These are phyloP conservation scores for Leccinum olivaceopallidum DNA, from an alignment of 768 basidiomycete species.

Conservation along the genomic window DNA sequence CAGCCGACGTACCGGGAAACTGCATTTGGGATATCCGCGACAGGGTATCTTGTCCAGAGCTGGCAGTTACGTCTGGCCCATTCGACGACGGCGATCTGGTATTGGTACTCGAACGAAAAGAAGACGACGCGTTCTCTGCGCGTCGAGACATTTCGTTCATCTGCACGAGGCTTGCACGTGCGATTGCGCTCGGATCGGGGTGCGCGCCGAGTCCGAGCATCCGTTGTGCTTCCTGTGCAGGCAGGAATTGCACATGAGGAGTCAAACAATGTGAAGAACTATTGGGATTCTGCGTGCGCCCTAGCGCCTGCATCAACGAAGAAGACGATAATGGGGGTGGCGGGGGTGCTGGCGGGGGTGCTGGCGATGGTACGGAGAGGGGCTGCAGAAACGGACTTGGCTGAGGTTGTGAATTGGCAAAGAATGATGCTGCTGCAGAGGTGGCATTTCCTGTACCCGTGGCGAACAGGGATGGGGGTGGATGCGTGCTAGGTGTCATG, in stretches of 20 bases:
- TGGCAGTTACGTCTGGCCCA: slow-evolving; percentile 16
- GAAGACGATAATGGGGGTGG: slow-evolving; percentile 18
- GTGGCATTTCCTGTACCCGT: slow-evolving; percentile 17
- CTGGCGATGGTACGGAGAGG: slow-evolving; percentile 16
- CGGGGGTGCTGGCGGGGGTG: slow-evolving; percentile 12
- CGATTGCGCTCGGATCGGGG: slow-evolving; percentile 54
- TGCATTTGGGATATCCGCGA: slow-evolving; percentile 51
- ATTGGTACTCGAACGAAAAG: slow-evolving; percentile 28
- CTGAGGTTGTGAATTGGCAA: slow-evolving; percentile 27
- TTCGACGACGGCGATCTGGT: slow-evolving; percentile 20
- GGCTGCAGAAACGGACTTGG: slow-evolving; percentile 32
- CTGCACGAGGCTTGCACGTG: slow-evolving; percentile 67
- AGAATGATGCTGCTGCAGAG: slow-evolving; percentile 17
- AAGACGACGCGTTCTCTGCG: slow-evolving; percentile 40
- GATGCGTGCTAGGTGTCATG: slow-evolving; percentile 35
- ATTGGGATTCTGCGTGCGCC: slow-evolving; percentile 14
- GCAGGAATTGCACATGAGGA: slow-evolving; percentile 45
- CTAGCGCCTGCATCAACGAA: slow-evolving; percentile 29
- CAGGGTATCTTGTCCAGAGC: slow-evolving; percentile 44
- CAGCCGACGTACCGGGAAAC: slow-evolving; percentile 27
- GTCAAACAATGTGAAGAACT: slow-evolving; percentile 7
- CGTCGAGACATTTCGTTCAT: slow-evolving; percentile 78
- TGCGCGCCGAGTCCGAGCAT: slow-evolving; percentile 43
- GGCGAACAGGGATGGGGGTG: slow-evolving; percentile 29
- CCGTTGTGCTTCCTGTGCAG: slow-evolving; percentile 55